Conservation (phyloP, 2,329 filamentous ascomycete genomes). For the Cordyceps tenuipes region DNA sequence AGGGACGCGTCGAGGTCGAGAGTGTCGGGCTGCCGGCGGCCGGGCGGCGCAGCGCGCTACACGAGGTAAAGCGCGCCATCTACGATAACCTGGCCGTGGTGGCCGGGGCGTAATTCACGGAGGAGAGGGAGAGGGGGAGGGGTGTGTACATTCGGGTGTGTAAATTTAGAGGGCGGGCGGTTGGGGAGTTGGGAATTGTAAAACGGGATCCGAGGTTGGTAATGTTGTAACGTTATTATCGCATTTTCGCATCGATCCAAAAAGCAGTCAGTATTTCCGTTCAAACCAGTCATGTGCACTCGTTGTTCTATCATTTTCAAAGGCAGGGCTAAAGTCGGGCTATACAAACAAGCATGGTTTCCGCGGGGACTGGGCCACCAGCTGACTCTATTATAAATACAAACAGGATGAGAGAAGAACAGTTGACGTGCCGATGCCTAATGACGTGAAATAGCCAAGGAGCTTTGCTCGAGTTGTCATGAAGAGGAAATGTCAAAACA, state of each 20-base stretch:
- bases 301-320: neutral
- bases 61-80: conserved; percentile 81
- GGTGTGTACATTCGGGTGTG: conserved; percentile 1
- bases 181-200: neutral
- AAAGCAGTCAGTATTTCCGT: neutral
- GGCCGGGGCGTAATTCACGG: conserved; percentile 50
- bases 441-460: neutral
- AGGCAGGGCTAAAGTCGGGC: neutral
- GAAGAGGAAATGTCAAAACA: neutral
- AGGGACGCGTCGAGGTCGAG: conserved; percentile 84
- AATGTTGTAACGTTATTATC: neutral
- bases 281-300: no score
- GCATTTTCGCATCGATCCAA: neutral
- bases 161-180: neutral
- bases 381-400: conserved; percentile 1
- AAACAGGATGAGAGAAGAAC: neutral
- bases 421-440: neutral
- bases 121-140: conserved; percentile 17
- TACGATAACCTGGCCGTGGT: conserved; percentile 93
- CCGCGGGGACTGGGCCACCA: neutral
- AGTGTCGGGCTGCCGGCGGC: conserved; percentile 47
- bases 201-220: neutral
- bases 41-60: conserved; percentile 58
- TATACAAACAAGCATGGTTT: neutral
- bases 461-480: neutral